Percentiles rank a stretch among this genome's conserved stretches.
Evolutionary conservation across 2,329 filamentous ascomycete species (phyloP).

Genomic region (Colletotrichum costaricense): DNA sequence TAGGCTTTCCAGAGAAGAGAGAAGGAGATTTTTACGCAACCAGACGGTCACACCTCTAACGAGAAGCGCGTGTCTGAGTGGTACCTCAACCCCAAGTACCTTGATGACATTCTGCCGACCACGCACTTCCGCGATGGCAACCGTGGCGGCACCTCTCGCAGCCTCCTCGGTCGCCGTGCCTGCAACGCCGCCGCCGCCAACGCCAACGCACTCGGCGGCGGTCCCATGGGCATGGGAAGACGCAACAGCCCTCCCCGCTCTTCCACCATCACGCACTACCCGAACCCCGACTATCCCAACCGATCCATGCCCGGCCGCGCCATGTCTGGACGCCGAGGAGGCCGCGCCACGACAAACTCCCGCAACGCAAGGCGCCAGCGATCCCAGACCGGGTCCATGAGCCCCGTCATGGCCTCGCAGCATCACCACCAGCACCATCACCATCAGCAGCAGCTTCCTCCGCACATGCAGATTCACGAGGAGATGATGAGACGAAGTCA

Average conservation of each 20-base stretch:
- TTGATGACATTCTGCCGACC: slow-evolving; percentile 83
- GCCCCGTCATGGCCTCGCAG: not conserved
- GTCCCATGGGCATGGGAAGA: slow-evolving; percentile 5
- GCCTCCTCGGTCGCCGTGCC: not conserved
- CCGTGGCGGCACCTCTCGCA: slow-evolving; percentile 17
- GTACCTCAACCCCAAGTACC: slow-evolving; percentile 78
- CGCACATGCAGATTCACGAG: not conserved
- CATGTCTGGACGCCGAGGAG: slow-evolving; percentile 47
- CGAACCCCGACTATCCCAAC: slow-evolving; percentile 38
- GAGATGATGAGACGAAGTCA: not conserved
- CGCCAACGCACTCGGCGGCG: slow-evolving; percentile 19
- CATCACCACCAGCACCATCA: not conserved
- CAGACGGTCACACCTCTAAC: slow-evolving; percentile 41
- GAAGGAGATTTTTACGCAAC: slow-evolving; percentile 50
- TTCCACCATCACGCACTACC: slow-evolving; percentile 12
- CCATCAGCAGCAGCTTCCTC: not conserved
- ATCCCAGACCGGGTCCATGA: slow-evolving; percentile 3
- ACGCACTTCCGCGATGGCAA: slow-evolving; percentile 69
- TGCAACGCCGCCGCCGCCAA: slow-evolving; percentile 19
- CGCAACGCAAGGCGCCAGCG: slow-evolving; percentile 15
- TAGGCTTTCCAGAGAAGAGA: slow-evolving; percentile 58
- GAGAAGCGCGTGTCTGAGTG: slow-evolving; percentile 77
- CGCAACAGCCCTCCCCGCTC: slow-evolving; percentile 41
- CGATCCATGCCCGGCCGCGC: slow-evolving; percentile 45
- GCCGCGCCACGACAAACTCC: slow-evolving; percentile 43